These are phyloP conservation scores for Coffea canephora DNA, from an alignment of 257 asterid species.

Conservation along the genomic window DNA sequence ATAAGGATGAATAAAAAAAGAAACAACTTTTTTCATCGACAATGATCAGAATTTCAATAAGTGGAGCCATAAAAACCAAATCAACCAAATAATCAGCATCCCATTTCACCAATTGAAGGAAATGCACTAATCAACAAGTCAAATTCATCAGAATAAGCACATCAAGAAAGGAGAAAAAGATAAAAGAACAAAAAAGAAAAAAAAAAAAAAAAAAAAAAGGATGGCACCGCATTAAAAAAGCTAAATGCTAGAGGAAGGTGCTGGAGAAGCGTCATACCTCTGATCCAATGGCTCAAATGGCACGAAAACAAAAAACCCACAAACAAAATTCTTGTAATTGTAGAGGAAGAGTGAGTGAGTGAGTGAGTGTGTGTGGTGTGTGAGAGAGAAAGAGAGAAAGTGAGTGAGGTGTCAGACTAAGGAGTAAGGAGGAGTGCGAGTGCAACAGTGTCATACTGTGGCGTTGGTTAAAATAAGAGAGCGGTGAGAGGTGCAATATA, in stretches of 20 bases:
- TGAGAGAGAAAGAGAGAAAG: not conserved
- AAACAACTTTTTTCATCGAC: not conserved
- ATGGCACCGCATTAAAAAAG: too few species aligned
- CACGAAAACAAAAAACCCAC: constrained; percentile 8
- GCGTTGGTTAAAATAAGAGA: constrained; percentile 13
- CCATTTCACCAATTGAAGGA: not conserved
- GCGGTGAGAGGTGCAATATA: too few species aligned
- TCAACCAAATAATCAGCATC: not conserved
- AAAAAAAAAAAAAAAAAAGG: not conserved
- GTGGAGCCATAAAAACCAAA: not conserved
- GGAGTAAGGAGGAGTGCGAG: not conserved
- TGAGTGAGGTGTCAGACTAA: not conserved
- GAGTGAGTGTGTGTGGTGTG: not conserved
- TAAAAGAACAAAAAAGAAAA: not conserved
- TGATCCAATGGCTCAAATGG: constrained; percentile 12
- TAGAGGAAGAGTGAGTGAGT: constrained; percentile 1
- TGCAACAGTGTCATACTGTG: constrained; percentile 8
- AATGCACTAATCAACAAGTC: not conserved
- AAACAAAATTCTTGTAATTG: not conserved
- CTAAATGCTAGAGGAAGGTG: not conserved
- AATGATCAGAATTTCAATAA: constrained; percentile 8
- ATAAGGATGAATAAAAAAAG: too few species aligned
- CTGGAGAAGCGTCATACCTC: constrained; percentile 12
- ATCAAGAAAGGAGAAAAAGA: not conserved
- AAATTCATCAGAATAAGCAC: not conserved